A percentile compares a stretch with the other conserved stretches of the same genome.
Evolutionary conservation across 495 filamentous ascomycete species (phyloP).

Genomic region (Talaromyces thailandensis): DNA sequence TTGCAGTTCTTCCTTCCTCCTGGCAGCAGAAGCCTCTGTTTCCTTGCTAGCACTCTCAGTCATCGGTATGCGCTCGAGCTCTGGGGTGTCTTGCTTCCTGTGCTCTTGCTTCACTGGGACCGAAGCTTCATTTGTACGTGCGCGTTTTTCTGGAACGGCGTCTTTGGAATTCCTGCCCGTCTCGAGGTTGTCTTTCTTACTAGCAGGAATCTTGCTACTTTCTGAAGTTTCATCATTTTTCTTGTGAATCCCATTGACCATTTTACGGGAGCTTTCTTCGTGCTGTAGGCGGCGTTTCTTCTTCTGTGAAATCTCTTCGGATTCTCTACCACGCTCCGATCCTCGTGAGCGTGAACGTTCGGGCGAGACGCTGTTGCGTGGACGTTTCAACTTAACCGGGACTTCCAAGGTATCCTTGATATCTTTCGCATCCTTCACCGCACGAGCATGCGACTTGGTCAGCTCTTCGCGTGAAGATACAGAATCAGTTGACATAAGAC

Average conservation of each 20-base stretch:
- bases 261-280: conserved; percentile 27
- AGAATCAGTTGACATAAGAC: conserved; percentile 35
- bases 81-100: conserved; percentile 16
- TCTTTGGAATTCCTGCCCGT: conserved; percentile 6
- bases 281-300: conserved; percentile 43
- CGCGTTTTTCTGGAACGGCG: conserved; percentile 1
- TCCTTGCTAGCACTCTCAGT: conserved; percentile 15
- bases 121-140: conserved; percentile 1
- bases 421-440: conserved; percentile 36
- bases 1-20: conserved; percentile 24
- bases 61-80: conserved; percentile 23
- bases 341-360: conserved; percentile 48
- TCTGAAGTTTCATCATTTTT: conserved; percentile 18
- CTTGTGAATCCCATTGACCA: conserved; percentile 23
- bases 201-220: conserved; percentile 18
- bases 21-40: conserved; percentile 7
- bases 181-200: conserved; percentile 18
- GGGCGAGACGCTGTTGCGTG: conserved; percentile 58
- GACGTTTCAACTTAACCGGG: conserved; percentile 42
- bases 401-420: conserved; percentile 16
- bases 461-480: conserved; percentile 30
- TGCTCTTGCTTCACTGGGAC: conserved; percentile 25
- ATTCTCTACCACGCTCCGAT: conserved; percentile 13
- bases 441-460: conserved; percentile 22
- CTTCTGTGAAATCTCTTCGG: conserved; percentile 18